Evolutionary conservation across 306 rosid genomes (phyloP).

Genomic region (Nissolia schottii): DNA sequence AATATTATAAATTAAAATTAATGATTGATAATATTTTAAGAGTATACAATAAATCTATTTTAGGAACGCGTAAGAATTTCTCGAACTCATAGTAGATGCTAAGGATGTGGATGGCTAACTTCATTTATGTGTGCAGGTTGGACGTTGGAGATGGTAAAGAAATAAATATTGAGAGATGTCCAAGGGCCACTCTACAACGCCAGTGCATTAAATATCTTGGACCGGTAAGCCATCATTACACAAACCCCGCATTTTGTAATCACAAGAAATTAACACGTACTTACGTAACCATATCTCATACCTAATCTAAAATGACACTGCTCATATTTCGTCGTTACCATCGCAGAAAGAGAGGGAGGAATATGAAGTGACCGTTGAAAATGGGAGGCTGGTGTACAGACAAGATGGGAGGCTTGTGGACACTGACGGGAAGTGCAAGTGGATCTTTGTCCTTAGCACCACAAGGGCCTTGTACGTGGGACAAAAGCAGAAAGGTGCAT

Average conservation of each 20-base stretch:
- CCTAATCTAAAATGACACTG: not conserved
- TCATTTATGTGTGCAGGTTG: slow-evolving; percentile 47
- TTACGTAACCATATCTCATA: not conserved
- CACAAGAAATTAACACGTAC: no score
- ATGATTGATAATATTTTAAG: no score
- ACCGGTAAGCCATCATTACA: slow-evolving; percentile 51
- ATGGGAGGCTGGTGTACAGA: slow-evolving; percentile 59
- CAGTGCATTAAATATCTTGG: slow-evolving; percentile 90
- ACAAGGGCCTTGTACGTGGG: slow-evolving; percentile 83
- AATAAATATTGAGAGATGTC: slow-evolving; percentile 60
- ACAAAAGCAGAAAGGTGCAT: slow-evolving; percentile 73
- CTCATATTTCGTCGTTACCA: not conserved
- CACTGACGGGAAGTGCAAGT: slow-evolving; percentile 63
- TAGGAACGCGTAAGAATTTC: no score
- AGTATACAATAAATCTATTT: no score
- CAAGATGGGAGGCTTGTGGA: slow-evolving; percentile 50
- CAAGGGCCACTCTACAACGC: slow-evolving; percentile 59
- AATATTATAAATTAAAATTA: no score
- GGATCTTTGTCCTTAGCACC: slow-evolving; percentile 95
- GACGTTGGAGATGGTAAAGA: slow-evolving; percentile 96
- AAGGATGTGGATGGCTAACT: slow-evolving; percentile 13
- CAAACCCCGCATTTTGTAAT: not conserved
- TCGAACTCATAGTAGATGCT: no score
- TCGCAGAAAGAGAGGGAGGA: slow-evolving; percentile 83
- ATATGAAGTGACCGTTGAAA: slow-evolving; percentile 67